Evolutionary conservation across 306 rosid genomes (phyloP).

Genomic region (Coriaria nepalensis): DNA sequence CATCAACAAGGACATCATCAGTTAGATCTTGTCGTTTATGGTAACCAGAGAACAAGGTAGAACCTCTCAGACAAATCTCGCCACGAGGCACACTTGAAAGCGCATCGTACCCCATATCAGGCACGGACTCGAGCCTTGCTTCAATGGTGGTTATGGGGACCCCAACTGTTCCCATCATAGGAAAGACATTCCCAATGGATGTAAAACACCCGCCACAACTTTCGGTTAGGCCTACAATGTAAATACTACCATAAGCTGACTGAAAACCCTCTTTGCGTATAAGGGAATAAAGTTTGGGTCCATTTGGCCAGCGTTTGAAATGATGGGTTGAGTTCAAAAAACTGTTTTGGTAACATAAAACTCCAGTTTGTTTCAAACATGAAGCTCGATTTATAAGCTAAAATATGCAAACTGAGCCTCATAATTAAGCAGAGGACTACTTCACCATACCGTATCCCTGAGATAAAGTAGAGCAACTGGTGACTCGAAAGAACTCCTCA

Average conservation of each 20-base stretch:
- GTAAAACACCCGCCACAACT: constrained; percentile 81
- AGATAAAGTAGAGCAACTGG: constrained; percentile 56
- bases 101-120: constrained; percentile 65
- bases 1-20: constrained; percentile 57
- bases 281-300: no score
- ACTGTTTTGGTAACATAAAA: no score
- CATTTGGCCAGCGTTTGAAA: no score
- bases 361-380: background rate
- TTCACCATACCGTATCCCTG: constrained; percentile 96
- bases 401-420: no score
- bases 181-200: constrained; percentile 51
- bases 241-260: constrained; percentile 4
- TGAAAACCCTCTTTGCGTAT: no score
- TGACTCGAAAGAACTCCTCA: constrained; percentile 75
- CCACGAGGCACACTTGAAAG: constrained; percentile 61
- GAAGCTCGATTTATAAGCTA: no score
- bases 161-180: constrained; percentile 78
- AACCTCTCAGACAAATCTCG: constrained; percentile 73
- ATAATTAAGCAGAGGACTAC: no score
- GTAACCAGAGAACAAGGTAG: constrained; percentile 66
- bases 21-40: constrained; percentile 78
- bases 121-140: constrained; percentile 76
- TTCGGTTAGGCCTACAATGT: constrained; percentile 61
- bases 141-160: constrained; percentile 70
- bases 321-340: no score